These are phyloP conservation scores for Pleurozium schreberi DNA, from an alignment of 225 moss, liverwort and hornwort genomes.

Conservation along the genomic window DNA sequence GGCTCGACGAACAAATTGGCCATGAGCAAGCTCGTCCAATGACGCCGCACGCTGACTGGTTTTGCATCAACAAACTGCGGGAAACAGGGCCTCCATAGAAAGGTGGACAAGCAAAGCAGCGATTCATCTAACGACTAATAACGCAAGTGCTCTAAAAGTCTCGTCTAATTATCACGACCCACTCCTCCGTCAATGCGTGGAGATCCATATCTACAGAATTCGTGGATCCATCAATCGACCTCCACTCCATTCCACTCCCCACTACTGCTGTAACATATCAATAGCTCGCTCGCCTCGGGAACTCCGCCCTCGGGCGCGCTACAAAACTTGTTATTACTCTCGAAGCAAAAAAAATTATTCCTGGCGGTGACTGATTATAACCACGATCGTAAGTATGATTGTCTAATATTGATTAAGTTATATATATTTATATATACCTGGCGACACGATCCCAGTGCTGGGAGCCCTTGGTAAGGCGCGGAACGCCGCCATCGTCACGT, in stretches of 20 bases:
- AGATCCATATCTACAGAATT: neutral
- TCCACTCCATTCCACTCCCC: neutral
- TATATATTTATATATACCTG: constrained; percentile 2
- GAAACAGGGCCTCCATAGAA: neutral
- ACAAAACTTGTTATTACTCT: neutral
- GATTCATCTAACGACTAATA: neutral
- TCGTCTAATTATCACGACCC: neutral
- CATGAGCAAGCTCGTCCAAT: neutral
- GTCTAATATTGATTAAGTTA: neutral
- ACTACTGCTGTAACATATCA: neutral
- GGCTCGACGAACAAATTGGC: neutral
- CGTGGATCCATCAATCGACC: neutral
- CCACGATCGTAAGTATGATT: neutral
- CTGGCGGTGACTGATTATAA: neutral
- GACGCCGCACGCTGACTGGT: neutral
- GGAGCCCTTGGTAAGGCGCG: constrained; percentile 3
- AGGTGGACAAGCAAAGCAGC: no score
- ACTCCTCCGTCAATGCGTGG: neutral
- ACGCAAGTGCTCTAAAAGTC: neutral
- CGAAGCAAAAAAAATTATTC: neutral
- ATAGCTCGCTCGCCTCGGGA: neutral
- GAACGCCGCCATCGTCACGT: constrained; percentile 13
- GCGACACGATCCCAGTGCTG: neutral
- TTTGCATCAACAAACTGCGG: neutral
- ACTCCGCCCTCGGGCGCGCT: neutral